Conservation (phyloP, 192 early-diverging fungal genomes). For the Mortierella hygrophila region DNA sequence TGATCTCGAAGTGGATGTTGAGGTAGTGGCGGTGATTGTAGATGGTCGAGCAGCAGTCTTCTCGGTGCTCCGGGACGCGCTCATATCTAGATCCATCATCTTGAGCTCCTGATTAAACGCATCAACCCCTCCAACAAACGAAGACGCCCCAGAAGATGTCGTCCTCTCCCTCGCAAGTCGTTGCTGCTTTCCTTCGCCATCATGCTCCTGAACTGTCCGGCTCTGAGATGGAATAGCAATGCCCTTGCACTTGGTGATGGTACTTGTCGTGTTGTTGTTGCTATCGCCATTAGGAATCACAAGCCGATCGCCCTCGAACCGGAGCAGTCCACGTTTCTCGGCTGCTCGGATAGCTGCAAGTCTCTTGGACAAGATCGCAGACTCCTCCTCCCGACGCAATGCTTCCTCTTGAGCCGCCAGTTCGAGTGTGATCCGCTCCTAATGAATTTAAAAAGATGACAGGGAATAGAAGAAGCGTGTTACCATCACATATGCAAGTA, state of each 20-base stretch:
- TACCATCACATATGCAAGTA: neutral
- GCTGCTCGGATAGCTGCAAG: conserved; percentile 43
- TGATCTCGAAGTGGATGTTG: neutral
- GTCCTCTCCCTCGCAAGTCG: neutral
- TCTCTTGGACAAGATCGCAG: conserved; percentile 23
- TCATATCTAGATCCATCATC: conserved; percentile 38
- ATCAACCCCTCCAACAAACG: conserved; percentile 47
- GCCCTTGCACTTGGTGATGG: conserved; percentile 4
- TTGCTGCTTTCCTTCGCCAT: neutral
- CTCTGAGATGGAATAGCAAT: neutral
- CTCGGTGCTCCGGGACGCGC: neutral
- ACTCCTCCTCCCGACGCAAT: conserved; percentile 41
- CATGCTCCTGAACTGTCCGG: neutral
- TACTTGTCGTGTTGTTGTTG: neutral
- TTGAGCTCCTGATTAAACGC: conserved; percentile 44
- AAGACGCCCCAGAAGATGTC: conserved; percentile 22
- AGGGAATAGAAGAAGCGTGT: neutral
- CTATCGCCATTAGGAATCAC: conserved; percentile 15
- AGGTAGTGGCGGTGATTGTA: neutral
- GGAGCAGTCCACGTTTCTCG: conserved; percentile 37
- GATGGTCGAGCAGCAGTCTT: neutral
- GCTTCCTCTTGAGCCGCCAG: conserved; percentile 48
- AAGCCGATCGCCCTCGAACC: conserved; percentile 36
- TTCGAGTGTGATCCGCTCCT: conserved; percentile 48
- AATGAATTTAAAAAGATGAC: neutral